Conservation (phyloP, 1,139 yeast species). For the Kurtzmaniella quercitrusa region DNA sequence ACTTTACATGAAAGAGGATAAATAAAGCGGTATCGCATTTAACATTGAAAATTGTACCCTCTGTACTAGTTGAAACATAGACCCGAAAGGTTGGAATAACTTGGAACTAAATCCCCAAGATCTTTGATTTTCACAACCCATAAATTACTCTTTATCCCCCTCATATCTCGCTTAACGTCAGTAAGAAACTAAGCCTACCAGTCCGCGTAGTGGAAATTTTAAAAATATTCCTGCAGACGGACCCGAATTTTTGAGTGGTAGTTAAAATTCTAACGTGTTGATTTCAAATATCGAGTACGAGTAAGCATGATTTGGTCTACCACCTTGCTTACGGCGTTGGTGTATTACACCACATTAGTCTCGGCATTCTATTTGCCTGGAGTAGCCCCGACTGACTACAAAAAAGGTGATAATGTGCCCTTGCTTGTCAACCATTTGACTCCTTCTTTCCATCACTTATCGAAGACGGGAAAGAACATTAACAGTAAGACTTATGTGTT, state of each 20-base stretch:
- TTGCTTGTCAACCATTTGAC: conserved; percentile 86
- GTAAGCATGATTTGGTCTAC: conserved; percentile 9
- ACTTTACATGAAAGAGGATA: no score
- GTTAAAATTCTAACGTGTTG: background rate
- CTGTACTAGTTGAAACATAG: no score
- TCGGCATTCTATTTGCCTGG: conserved; percentile 87
- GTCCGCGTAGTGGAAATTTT: no score
- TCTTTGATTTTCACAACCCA: no score
- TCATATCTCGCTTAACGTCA: background rate
- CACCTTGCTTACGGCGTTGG: conserved; percentile 13
- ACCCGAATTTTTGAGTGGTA: background rate
- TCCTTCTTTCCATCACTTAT: conserved; percentile 58
- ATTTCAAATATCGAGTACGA: background rate
- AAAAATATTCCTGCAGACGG: background rate
- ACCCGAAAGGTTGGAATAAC: no score
- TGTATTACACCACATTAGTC: conserved; percentile 20
- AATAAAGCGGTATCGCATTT: no score
- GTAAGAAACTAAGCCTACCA: no score
- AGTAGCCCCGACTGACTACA: conserved; percentile 88
- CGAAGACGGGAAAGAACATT: conserved; percentile 20
- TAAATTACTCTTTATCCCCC: no score
- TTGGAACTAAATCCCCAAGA: no score
- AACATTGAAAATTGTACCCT: no score
- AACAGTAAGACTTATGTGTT: conserved; percentile 54
- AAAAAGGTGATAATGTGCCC: conserved; percentile 67